Evolutionary conservation across 805 yeast species (phyloP).

Genomic region (Candida nonsorbophila): DNA sequence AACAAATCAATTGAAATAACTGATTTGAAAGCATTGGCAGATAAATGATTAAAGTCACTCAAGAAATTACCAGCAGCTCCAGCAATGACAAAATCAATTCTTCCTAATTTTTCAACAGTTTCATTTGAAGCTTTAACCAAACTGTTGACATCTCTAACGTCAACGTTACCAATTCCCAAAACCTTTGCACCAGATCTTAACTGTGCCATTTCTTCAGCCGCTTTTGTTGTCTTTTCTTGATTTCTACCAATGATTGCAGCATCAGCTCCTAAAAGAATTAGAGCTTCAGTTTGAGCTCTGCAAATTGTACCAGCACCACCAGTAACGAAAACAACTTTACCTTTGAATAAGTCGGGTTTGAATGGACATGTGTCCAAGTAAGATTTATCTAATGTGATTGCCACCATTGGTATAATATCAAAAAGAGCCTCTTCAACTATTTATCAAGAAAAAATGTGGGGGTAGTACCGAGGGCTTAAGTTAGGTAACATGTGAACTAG

Average conservation of each 20-base stretch:
- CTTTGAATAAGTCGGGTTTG: conserved; percentile 68
- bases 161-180: conserved; percentile 65
- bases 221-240: conserved; percentile 54
- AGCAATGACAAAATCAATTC: conserved; percentile 81
- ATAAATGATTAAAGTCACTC: conserved; percentile 69
- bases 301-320: conserved; percentile 98
- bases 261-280: conserved; percentile 78
- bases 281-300: conserved; percentile 80
- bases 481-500: too few species aligned
- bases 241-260: conserved; percentile 85
- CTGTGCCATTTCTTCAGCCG: conserved; percentile 59
- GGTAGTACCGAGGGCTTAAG: too few species aligned
- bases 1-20: conserved; percentile 82
- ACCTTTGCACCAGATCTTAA: conserved; percentile 62
- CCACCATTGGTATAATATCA: too few species aligned
- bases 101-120: conserved; percentile 67
- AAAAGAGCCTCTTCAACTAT: too few species aligned
- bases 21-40: conserved; percentile 82
- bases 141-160: conserved; percentile 68
- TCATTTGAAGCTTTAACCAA: conserved; percentile 56
- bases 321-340: conserved; percentile 84
- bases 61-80: conserved; percentile 97
- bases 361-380: conserved; percentile 24
- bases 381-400: conserved; percentile 29
- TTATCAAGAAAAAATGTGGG: too few species aligned